Percentiles rank a stretch among this genome's conserved stretches.
phyloP scores from a whole-genome alignment of 768 basidiomycete genomes.

The Porphyrellus cyaneotinctus region DNA sequence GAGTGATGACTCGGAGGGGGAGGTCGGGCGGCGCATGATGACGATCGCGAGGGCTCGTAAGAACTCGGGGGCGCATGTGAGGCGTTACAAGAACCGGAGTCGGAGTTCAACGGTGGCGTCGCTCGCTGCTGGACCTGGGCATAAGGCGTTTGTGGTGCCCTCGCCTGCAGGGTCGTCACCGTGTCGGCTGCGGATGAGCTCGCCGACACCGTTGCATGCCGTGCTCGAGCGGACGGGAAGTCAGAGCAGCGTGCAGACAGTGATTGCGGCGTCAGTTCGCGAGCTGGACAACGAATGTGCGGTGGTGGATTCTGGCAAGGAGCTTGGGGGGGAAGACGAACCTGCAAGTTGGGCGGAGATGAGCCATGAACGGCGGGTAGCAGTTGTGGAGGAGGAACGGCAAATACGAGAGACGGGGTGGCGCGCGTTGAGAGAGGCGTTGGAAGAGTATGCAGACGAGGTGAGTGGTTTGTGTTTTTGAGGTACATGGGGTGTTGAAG shows the following conservation, averaged over 20 bases:
- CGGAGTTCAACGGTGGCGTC: slow-evolving; percentile 68
- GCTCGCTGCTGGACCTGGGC: slow-evolving; percentile 40
- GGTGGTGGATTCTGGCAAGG: slow-evolving; percentile 16
- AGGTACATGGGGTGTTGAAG: neutral
- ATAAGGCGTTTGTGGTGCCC: neutral
- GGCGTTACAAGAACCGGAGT: slow-evolving; percentile 41
- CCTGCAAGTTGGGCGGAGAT: slow-evolving; percentile 27
- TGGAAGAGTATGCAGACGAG: slow-evolving; percentile 62
- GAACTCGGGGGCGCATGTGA: slow-evolving; percentile 20
- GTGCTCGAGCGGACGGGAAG: slow-evolving; percentile 48
- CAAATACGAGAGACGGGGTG: slow-evolving; percentile 53
- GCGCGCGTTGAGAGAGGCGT: slow-evolving; percentile 47
- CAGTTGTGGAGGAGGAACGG: slow-evolving; percentile 45
- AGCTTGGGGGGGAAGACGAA: slow-evolving; percentile 29
- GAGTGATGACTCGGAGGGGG: slow-evolving; percentile 29
- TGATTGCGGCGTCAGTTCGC: slow-evolving; percentile 52
- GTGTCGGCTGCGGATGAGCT: neutral
- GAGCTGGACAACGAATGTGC: slow-evolving; percentile 32
- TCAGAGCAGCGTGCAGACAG: slow-evolving; percentile 66
- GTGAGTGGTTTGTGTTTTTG: slow-evolving; percentile 30
- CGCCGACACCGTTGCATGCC: slow-evolving; percentile 14
- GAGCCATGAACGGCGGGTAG: slow-evolving; percentile 17
- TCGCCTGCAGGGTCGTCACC: slow-evolving; percentile 18
- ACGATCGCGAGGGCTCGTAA: slow-evolving; percentile 26
- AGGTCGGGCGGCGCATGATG: neutral